Evolutionary conservation across 2,329 filamentous ascomycete genomes (phyloP).

Genomic region (Colletotrichum zoysiae): DNA sequence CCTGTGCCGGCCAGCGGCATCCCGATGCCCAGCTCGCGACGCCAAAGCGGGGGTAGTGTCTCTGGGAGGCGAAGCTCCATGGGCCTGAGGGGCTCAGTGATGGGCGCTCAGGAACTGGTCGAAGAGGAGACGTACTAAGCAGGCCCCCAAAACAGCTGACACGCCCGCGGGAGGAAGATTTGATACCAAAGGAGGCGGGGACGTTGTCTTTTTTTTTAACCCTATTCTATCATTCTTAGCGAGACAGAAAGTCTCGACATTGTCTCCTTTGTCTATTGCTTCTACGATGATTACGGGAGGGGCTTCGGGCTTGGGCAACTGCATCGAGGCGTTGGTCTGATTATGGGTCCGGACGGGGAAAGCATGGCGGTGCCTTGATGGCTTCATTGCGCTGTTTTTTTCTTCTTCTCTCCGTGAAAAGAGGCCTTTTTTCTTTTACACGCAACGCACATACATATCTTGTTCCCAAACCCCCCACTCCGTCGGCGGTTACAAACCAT

Average conservation of each 20-base stretch:
- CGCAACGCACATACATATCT: slow-evolving; percentile 12
- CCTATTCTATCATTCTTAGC: slow-evolving; percentile 24
- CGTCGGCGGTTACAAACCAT: slow-evolving; percentile 14
- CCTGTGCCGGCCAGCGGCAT: slow-evolving; percentile 59
- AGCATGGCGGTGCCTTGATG: slow-evolving; percentile 38
- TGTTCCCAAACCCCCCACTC: slow-evolving; percentile 30
- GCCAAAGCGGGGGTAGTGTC: slow-evolving; percentile 56
- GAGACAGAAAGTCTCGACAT: slow-evolving; percentile 14
- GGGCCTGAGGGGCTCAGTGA: slow-evolving; percentile 32
- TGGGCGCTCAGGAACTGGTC: slow-evolving; percentile 56
- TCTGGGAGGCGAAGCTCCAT: slow-evolving; percentile 54
- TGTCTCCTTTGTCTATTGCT: slow-evolving; percentile 39
- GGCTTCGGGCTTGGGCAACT: slow-evolving; percentile 31
- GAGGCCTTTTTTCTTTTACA: slow-evolving; percentile 24
- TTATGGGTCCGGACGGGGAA: slow-evolving; percentile 34
- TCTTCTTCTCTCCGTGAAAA: neutral
- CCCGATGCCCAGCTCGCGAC: slow-evolving; percentile 58
- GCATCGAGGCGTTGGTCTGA: slow-evolving; percentile 39
- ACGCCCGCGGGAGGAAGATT: slow-evolving; percentile 18
- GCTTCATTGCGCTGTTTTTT: slow-evolving; percentile 29
- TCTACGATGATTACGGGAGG: slow-evolving; percentile 29
- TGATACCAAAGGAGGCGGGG: slow-evolving; percentile 46
- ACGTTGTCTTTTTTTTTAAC: slow-evolving; percentile 49
- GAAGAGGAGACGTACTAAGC: slow-evolving; percentile 68
- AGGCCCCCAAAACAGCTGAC: neutral